phyloP scores from a whole-genome alignment of 495 filamentous ascomycete species.

The Tuber borchii region DNA sequence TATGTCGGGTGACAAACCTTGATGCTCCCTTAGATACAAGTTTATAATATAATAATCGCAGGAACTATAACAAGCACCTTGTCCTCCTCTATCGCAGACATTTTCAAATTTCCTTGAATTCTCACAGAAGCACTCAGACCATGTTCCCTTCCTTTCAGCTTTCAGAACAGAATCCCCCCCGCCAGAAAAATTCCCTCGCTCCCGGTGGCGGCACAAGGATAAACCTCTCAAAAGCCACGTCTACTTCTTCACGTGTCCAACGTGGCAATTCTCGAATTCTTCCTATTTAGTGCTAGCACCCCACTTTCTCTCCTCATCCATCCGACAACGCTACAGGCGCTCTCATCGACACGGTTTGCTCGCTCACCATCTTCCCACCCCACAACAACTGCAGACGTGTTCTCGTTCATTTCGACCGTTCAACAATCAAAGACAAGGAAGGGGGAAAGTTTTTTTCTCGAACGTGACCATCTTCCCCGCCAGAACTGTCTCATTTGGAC shows the following conservation, averaged over 20 bases:
- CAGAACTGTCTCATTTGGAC: background rate
- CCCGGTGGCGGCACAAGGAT: background rate
- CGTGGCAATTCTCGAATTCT: slow-evolving; percentile 2
- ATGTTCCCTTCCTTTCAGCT: background rate
- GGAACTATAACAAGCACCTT: background rate
- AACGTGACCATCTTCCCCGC: background rate
- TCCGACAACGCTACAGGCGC: background rate
- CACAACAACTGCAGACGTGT: background rate
- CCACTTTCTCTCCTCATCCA: background rate
- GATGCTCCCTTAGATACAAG: too few species aligned
- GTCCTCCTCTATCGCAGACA: background rate
- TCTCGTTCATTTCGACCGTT: background rate
- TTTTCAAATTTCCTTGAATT: background rate
- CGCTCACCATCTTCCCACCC: background rate
- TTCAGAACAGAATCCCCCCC: background rate
- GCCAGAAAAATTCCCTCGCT: background rate
- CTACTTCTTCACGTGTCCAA: slow-evolving; percentile 2
- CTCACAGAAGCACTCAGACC: background rate
- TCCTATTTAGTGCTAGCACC: slow-evolving; percentile 3
- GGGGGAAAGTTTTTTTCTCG: background rate
- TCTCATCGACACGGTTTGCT: background rate
- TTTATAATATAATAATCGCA: background rate
- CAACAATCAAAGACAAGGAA: background rate
- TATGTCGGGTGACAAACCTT: background rate
- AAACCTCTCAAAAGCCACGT: slow-evolving; percentile 2